Percentiles rank a stretch among this genome's conserved stretches.
Evolutionary conservation across 306 rosid genomes (phyloP).

Genomic region (Ormosia semicastrata): DNA sequence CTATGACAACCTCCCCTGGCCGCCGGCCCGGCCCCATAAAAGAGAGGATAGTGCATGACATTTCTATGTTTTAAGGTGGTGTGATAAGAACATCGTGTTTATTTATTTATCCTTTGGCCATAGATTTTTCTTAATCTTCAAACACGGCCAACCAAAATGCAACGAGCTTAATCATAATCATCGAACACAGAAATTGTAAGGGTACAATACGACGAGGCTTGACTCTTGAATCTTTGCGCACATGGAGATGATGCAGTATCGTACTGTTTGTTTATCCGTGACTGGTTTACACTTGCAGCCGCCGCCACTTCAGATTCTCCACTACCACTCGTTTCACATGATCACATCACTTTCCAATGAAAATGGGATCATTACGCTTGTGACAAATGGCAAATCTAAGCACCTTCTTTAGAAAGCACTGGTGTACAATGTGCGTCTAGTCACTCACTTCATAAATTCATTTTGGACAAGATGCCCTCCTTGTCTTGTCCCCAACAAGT

Average conservation of each 20-base stretch:
- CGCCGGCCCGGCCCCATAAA: too few species aligned
- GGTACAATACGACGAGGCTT: not conserved
- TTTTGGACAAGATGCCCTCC: conserved; percentile 34
- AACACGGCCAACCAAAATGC: not conserved
- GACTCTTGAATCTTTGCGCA: not conserved
- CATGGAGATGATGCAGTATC: not conserved
- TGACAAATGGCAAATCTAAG: conserved; percentile 34
- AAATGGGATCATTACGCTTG: not conserved
- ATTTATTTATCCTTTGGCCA: not conserved
- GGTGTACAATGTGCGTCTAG: conserved; percentile 22
- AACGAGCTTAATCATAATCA: not conserved
- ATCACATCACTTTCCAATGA: conserved; percentile 27
- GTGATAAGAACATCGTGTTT: not conserved
- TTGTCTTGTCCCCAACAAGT: conserved; percentile 1
- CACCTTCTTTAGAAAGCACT: conserved; percentile 31
- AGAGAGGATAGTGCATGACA: too few species aligned
- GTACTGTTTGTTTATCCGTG: not conserved
- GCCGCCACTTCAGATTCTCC: not conserved
- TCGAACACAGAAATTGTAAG: not conserved
- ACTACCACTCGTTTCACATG: not conserved
- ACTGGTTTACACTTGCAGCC: not conserved
- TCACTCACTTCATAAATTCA: conserved; percentile 20
- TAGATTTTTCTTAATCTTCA: not conserved
- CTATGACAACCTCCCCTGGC: too few species aligned
- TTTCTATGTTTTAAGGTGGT: too few species aligned